These are phyloP conservation scores for Draba incana DNA, from an alignment of 345 rosid genomes.

Conservation along the genomic window DNA sequence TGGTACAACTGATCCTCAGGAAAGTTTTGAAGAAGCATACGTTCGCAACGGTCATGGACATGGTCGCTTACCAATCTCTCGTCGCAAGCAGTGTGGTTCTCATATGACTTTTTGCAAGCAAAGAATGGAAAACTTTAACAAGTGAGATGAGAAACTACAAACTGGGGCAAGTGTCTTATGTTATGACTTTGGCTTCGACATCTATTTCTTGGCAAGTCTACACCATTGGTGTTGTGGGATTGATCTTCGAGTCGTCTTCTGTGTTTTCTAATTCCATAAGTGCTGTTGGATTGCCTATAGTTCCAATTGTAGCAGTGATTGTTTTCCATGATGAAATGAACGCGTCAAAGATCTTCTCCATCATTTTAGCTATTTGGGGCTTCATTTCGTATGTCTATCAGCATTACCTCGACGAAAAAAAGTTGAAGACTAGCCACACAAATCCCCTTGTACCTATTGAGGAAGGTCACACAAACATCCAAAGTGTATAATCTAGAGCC, in stretches of 20 bases:
- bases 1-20: slow-evolving; percentile 46
- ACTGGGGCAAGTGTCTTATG: slow-evolving; percentile 53
- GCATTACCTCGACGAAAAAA: slow-evolving; percentile 53
- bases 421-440: slow-evolving; percentile 24
- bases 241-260: slow-evolving; percentile 67
- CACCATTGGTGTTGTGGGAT: slow-evolving; percentile 48
- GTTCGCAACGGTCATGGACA: slow-evolving; percentile 44
- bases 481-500: slow-evolving; percentile 14
- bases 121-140: slow-evolving; percentile 53
- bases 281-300: slow-evolving; percentile 57
- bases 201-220: slow-evolving; percentile 56
- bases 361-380: slow-evolving; percentile 65
- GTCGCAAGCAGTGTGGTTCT: slow-evolving; percentile 44
- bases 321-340: slow-evolving; percentile 59
- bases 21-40: slow-evolving; percentile 49
- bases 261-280: slow-evolving; percentile 54
- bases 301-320: slow-evolving; percentile 58
- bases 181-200: slow-evolving; percentile 49
- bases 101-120: slow-evolving; percentile 58
- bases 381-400: slow-evolving; percentile 60
- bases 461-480: slow-evolving; percentile 20
- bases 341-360: slow-evolving; percentile 53
- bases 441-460: slow-evolving; percentile 20
- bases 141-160: slow-evolving; percentile 53
- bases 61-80: slow-evolving; percentile 48